Evolutionary conservation across 169 alveolate genomes (phyloP), one percentile per base, ranked within the genome.

Genomic region (Perkinsus olseni): DNA sequence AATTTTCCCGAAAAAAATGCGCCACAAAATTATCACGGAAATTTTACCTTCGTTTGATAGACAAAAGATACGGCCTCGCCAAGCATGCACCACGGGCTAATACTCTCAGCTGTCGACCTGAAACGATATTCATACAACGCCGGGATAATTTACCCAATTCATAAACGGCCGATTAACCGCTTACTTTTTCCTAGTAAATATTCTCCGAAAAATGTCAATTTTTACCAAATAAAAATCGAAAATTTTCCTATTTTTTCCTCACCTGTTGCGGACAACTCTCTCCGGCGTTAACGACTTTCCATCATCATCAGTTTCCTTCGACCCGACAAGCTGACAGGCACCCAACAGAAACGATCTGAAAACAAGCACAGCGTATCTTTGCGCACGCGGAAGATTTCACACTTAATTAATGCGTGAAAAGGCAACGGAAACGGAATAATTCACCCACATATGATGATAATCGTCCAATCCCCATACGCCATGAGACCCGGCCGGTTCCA

Each of bases 391-490:
- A 45, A 45, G 62, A 45, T 10, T 45, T 45, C n/a, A n/a, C n/a
- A n/a, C n/a, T n/a, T n/a, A n/a, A n/a, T n/a, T n/a, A n/a, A n/a
- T n/a, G n/a, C n/a, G n/a, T n/a, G n/a, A n/a, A n/a, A n/a, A n/a
- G n/a, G n/a, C n/a, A n/a, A n/a, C n/a, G 62, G 17, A 45, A 45
- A 45, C 24, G 17, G 24, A 10, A 6, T 17, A 10, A 10, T 45
- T 17, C 17, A 10, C 62, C 17, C 17, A 95, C 98, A 98, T 92
- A 45, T 45, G 62, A 45, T 99, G 99, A 95, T 98, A 99, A 93
- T 99, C 99, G 96, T 99, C 99, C 39, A 99, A 96, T 17, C 99
- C 99, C 99, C 99, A 99, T 48, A 99, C 99, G 8, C 99, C 99
- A 94, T 99, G 99, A 38, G 99, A 98, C 11, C 99, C 99, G 0